Conservation (phyloP, 768 basidiomycete species). For the Boletus barrowsii region DNA sequence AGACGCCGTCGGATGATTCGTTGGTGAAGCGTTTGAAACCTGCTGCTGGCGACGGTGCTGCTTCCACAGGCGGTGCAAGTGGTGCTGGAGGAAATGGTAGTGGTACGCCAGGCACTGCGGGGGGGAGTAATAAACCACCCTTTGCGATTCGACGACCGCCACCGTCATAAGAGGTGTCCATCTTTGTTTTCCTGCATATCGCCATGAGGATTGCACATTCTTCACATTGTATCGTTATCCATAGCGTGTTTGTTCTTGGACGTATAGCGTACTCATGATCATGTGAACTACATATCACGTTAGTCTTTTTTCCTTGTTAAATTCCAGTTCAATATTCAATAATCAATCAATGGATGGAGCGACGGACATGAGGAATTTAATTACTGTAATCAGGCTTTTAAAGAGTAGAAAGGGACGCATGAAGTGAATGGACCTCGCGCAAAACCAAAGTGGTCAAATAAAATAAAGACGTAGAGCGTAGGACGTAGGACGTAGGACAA, state of each 20-base stretch:
- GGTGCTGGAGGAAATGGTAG: neutral
- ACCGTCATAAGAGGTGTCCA: neutral
- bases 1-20: conserved; percentile 47
- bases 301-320: neutral
- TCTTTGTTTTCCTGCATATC: too few relatives aligned
- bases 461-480: neutral
- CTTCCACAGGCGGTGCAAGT: neutral
- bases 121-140: conserved; percentile 34
- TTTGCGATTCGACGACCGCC: conserved; percentile 34
- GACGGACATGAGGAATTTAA: conserved; percentile 13
- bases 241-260: neutral
- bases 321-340: neutral
- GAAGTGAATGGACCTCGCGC: neutral
- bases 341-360: neutral
- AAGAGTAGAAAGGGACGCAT: neutral
- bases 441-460: neutral
- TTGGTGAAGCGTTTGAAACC: conserved; percentile 68
- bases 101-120: neutral
- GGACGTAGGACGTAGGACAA: conserved; percentile 5
- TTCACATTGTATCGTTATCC: conserved; percentile 22
- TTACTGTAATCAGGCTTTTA: conserved; percentile 17
- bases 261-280: too few relatives aligned
- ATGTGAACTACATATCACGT: too few relatives aligned
- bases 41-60: conserved; percentile 34
- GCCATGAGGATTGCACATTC: too few relatives aligned